A percentile compares a stretch with the other conserved stretches of the same genome.
phyloP scores from a whole-genome alignment of 192 early-diverging fungal genomes.

The Podila minutissima region DNA sequence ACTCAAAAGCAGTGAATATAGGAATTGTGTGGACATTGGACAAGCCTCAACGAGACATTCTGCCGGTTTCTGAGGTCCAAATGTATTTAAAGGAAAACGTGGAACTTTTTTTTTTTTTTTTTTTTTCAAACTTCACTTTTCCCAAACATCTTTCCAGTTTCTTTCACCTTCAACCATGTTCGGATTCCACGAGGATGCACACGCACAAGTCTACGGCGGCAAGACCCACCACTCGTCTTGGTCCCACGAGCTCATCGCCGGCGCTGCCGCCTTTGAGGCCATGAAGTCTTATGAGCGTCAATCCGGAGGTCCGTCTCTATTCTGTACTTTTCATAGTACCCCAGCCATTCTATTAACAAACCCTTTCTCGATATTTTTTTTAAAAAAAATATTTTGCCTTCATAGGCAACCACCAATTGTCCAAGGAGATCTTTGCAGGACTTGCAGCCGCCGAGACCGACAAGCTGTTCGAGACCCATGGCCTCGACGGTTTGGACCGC shows the following conservation, averaged over 20 bases:
- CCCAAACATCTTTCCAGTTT: neutral
- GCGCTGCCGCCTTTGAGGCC: constrained; percentile 64
- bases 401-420: constrained; percentile 26
- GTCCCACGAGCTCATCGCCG: constrained; percentile 56
- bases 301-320: too few relatives aligned
- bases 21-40: too few relatives aligned
- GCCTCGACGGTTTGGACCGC: constrained; percentile 53
- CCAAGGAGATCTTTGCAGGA: constrained; percentile 53
- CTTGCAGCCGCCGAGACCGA: constrained; percentile 53
- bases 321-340: too few relatives aligned
- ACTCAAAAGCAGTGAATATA: too few relatives aligned
- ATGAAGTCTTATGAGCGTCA: constrained; percentile 53
- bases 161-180: constrained; percentile 4
- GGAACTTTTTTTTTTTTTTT: too few relatives aligned
- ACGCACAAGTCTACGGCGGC: constrained; percentile 19
- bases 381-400: too few relatives aligned
- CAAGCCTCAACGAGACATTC: too few relatives aligned
- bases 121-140: neutral
- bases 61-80: too few relatives aligned
- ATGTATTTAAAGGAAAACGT: too few relatives aligned
- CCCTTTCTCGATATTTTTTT: too few relatives aligned
- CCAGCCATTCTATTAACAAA: too few relatives aligned
- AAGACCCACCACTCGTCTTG: constrained; percentile 35
- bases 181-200: constrained; percentile 26
- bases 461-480: constrained; percentile 53